Percentiles rank a stretch among this genome's conserved stretches.
phyloP scores from a whole-genome alignment of 306 rosid species.

The barrel medic (Medicago truncatula) region DNA sequence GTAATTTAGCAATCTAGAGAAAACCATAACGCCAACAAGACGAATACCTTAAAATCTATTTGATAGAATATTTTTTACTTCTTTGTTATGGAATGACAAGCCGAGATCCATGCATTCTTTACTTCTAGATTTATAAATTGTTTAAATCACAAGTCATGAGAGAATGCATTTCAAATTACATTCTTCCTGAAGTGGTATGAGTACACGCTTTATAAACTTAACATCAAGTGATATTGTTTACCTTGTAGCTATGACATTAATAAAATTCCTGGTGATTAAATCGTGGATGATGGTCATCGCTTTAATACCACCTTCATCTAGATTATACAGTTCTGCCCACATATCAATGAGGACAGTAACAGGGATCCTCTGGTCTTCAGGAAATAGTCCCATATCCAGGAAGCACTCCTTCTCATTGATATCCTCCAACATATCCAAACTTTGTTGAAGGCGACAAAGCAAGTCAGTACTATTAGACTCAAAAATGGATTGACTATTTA shows the following conservation, averaged over 20 bases:
- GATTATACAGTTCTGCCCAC: constrained; percentile 56
- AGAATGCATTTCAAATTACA: no score
- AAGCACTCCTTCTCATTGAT: constrained; percentile 55
- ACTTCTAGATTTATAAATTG: no score
- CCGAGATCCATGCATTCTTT: no score
- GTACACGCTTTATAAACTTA: no score
- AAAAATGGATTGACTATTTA: constrained; percentile 48
- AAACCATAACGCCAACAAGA: constrained; percentile 20
- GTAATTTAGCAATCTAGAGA: background rate
- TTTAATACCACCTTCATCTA: constrained; percentile 42
- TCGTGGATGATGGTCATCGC: constrained; percentile 46
- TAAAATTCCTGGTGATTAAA: constrained; percentile 51
- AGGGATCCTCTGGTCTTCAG: constrained; percentile 66
- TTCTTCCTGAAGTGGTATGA: no score
- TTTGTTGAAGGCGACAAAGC: constrained; percentile 54
- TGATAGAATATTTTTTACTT: background rate
- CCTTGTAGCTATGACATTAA: constrained; percentile 60
- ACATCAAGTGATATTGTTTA: constrained; percentile 16
- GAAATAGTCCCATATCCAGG: constrained; percentile 73
- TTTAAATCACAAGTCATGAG: no score
- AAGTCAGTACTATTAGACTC: constrained; percentile 42
- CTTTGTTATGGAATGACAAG: constrained; percentile 2
- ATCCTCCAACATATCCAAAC: constrained; percentile 56
- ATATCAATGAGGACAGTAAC: constrained; percentile 65
- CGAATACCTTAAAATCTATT: background rate